phyloP scores from a whole-genome alignment of 208 protist genomes.

The Leishmania aethiopica region DNA sequence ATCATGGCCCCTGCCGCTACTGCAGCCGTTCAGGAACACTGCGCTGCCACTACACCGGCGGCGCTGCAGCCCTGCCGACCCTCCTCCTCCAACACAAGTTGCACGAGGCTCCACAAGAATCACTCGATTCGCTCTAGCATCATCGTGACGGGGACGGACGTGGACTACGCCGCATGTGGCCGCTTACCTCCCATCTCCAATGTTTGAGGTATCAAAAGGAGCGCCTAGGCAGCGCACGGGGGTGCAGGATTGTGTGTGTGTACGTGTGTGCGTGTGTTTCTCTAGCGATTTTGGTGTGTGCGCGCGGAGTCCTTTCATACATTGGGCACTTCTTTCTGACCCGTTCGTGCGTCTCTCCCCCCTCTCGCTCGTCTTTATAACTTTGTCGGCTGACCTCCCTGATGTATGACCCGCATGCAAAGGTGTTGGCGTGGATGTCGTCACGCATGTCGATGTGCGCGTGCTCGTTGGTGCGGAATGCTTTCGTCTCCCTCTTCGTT shows the following conservation, averaged over 20 bases:
- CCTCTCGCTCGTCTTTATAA: neutral
- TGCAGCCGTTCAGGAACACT: constrained; percentile 2
- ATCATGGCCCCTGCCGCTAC: neutral
- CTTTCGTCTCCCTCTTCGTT: neutral
- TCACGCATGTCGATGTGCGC: neutral
- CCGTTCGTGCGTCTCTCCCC: neutral
- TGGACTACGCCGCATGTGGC: neutral
- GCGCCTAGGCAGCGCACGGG: neutral
- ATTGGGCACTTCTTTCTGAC: neutral
- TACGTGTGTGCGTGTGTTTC: neutral
- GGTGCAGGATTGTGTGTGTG: neutral
- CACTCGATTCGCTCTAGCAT: constrained; percentile 7
- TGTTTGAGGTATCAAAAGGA: neutral
- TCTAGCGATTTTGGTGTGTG: neutral
- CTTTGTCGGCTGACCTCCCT: neutral
- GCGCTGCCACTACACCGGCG: constrained; percentile 5
- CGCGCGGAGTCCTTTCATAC: neutral
- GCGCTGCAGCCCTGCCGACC: constrained; percentile 20
- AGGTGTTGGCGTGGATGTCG: neutral
- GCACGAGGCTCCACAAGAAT: constrained; percentile 11
- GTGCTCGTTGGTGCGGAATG: neutral
- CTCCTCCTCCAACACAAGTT: neutral
- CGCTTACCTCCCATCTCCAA: constrained; percentile 25
- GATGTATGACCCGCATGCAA: neutral
- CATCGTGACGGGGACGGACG: constrained; percentile 13